These are phyloP conservation scores for Ormosia semicastrata DNA, from an alignment of 306 rosid species.

Conservation along the genomic window DNA sequence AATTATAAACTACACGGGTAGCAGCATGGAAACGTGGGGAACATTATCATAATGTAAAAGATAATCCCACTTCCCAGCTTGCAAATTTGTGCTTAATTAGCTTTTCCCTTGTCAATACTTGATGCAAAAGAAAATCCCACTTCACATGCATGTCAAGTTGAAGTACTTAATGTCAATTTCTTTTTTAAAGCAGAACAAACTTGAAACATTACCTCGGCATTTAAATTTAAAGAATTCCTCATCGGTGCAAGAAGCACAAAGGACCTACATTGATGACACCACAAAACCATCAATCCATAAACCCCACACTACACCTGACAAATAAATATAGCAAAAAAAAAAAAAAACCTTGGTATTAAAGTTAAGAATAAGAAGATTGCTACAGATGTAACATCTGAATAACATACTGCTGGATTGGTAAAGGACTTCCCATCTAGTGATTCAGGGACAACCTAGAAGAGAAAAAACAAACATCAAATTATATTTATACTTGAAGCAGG, in stretches of 20 bases:
- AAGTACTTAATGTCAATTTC: neutral
- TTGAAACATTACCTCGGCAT: constrained; percentile 58
- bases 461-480: neutral
- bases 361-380: neutral
- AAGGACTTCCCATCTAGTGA: constrained; percentile 63
- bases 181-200: neutral
- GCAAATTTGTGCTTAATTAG: neutral
- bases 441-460: constrained; percentile 62
- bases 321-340: neutral
- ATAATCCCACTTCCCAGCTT: neutral
- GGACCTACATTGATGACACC: constrained; percentile 53
- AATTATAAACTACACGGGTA: neutral
- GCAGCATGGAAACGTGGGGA: neutral
- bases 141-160: neutral
- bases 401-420: constrained; percentile 64
- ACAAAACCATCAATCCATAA: neutral
- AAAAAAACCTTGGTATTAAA: neutral
- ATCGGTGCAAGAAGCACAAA: constrained; percentile 78
- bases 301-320: neutral
- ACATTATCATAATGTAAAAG: neutral
- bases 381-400: constrained; percentile 1
- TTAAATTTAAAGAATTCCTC: constrained; percentile 73
- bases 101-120: neutral
- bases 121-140: neutral
- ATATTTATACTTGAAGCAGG: neutral